phyloP scores from a whole-genome alignment of 108 stramenopile species.

The Nannochloropsis salina region DNA sequence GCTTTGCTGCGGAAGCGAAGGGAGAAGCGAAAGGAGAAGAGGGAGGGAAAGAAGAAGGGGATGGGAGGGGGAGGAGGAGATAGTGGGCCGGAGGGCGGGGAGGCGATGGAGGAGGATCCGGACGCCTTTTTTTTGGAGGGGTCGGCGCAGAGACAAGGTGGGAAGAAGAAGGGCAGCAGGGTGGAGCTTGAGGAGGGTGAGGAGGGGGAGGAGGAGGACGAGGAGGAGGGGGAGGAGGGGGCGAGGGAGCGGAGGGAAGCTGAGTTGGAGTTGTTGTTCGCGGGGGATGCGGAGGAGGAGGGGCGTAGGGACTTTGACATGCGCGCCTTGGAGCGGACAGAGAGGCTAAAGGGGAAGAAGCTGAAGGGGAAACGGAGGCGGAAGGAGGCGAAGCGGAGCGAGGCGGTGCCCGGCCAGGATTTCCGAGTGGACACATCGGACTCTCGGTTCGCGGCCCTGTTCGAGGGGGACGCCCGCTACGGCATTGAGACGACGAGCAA shows the following conservation, averaged over 20 bases:
- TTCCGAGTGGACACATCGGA: constrained; percentile 66
- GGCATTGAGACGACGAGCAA: constrained; percentile 84
- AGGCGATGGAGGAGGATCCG: neutral
- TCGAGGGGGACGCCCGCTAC: constrained; percentile 82
- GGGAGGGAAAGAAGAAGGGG: constrained; percentile 29
- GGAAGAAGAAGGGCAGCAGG: constrained; percentile 28
- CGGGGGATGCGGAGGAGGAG: constrained; percentile 36
- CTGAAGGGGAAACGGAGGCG: constrained; percentile 38
- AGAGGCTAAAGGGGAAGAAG: constrained; percentile 40
- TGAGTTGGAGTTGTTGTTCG: neutral
- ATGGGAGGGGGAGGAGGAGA: constrained; percentile 8
- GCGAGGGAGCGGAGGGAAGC: constrained; percentile 17
- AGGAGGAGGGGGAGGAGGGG: neutral
- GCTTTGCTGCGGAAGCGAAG: constrained; percentile 27
- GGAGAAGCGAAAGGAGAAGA: constrained; percentile 36
- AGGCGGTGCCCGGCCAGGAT: constrained; percentile 21
- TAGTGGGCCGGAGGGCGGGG: neutral
- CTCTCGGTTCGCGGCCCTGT: constrained; percentile 72
- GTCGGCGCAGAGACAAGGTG: neutral
- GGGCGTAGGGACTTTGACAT: constrained; percentile 34
- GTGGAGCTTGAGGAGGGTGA: neutral
- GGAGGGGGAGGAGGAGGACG: neutral
- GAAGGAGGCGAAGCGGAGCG: constrained; percentile 29
- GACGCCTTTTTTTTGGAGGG: neutral
- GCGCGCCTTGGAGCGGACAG: constrained; percentile 28